Evolutionary conservation across 2,329 filamentous ascomycete genomes (phyloP).

Genomic region (Penicillium sp.): DNA sequence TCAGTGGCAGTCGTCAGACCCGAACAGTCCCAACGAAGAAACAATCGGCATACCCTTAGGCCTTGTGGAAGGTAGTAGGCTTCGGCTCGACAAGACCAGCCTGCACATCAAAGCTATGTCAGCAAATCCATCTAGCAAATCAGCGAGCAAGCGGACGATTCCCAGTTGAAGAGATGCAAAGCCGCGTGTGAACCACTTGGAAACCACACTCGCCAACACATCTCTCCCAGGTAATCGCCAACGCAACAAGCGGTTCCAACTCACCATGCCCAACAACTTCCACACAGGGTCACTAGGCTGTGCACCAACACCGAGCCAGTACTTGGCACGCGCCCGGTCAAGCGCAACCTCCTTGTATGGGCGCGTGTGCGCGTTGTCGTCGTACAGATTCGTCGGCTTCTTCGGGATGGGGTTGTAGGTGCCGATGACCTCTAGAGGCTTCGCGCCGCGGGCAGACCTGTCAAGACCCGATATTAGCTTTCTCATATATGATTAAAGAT

Average conservation of each 20-base stretch:
- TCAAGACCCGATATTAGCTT: constrained; percentile 9
- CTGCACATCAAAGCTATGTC: constrained; percentile 24
- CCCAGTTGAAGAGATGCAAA: neutral
- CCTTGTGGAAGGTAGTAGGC: constrained; percentile 28
- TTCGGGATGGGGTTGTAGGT: constrained; percentile 65
- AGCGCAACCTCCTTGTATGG: constrained; percentile 91
- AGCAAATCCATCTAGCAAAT: constrained; percentile 1
- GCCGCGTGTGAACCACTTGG: neutral
- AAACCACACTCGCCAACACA: constrained; percentile 1
- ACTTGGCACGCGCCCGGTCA: constrained; percentile 78
- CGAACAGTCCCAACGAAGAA: constrained; percentile 2
- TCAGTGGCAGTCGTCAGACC: neutral
- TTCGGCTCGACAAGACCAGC: constrained; percentile 42
- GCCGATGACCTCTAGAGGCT: constrained; percentile 89
- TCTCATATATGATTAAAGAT: neutral
- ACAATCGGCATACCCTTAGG: constrained; percentile 12
- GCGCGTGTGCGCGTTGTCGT: constrained; percentile 59
- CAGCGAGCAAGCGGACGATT: neutral
- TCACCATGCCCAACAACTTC: constrained; percentile 81
- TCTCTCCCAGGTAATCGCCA: neutral
- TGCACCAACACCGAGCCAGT: constrained; percentile 96
- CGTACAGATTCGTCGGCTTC: constrained; percentile 52
- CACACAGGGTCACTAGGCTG: constrained; percentile 90
- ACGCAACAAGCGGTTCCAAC: constrained; percentile 24
- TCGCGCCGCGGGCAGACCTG: constrained; percentile 83